Percentiles rank a stretch among this genome's conserved stretches.
Conservation (phyloP, 495 filamentous ascomycete genomes). For the Penicillium arizonense region DNA sequence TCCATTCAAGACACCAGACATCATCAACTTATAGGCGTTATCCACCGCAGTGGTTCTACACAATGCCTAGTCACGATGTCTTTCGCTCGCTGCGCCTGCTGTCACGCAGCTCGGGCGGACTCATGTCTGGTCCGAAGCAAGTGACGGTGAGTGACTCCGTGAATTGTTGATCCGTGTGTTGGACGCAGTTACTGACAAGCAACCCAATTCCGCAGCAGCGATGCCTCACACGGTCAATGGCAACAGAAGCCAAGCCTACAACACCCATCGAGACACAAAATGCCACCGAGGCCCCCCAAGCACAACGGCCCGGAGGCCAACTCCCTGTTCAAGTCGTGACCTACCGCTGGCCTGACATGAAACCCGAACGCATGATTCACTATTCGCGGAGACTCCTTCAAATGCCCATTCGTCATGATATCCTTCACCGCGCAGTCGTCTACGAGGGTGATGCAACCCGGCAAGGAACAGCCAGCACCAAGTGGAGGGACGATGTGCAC, state of each 20-base stretch:
- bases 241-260: constrained; percentile 59
- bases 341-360: constrained; percentile 86
- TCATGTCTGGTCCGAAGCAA: constrained; percentile 42
- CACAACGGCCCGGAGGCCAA: constrained; percentile 19
- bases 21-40: constrained; percentile 6
- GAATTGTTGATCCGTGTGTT: background rate
- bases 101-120: constrained; percentile 41
- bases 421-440: constrained; percentile 87
- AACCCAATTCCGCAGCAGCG: constrained; percentile 35
- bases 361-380: constrained; percentile 73
- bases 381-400: constrained; percentile 80
- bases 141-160: constrained; percentile 40
- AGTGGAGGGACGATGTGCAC: constrained; percentile 80
- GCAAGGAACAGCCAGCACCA: constrained; percentile 81
- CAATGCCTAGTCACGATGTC: constrained; percentile 40
- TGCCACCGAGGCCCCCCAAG: background rate
- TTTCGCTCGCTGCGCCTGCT: constrained; percentile 40
- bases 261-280: background rate
- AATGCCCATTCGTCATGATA: constrained; percentile 84
- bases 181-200: constrained; percentile 12
- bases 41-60: constrained; percentile 9
- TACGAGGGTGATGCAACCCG: constrained; percentile 91
- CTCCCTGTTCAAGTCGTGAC: constrained; percentile 70
- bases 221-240: constrained; percentile 69
- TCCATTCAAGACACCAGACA: constrained; percentile 17